A percentile compares a stretch with the other conserved stretches of the same genome.
phyloP scores from a whole-genome alignment of 306 rosid genomes.

The Sicyos baderoa region DNA sequence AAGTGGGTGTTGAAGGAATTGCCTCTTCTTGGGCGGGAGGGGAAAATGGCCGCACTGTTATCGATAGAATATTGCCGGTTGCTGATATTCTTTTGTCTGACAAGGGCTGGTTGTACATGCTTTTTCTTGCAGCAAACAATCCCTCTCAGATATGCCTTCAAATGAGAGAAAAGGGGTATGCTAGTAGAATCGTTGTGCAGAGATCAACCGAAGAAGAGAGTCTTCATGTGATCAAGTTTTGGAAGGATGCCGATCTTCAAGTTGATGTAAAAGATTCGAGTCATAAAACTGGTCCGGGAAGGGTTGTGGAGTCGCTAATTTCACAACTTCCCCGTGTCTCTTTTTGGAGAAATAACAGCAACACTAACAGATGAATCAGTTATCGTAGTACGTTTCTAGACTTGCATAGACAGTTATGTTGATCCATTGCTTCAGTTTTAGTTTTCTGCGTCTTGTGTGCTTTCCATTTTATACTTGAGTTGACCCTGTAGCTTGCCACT shows the following conservation, averaged over 20 bases:
- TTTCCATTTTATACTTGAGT: background rate
- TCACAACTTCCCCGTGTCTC: constrained; percentile 18
- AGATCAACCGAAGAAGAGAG: constrained; percentile 88
- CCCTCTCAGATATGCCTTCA: constrained; percentile 67
- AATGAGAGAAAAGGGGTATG: constrained; percentile 79
- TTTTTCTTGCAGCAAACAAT: constrained; percentile 62
- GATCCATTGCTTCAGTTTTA: too few species aligned
- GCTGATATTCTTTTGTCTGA: constrained; percentile 68
- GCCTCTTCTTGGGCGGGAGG: constrained; percentile 94
- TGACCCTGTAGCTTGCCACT: background rate
- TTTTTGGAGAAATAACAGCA: too few species aligned
- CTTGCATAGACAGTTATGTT: too few species aligned
- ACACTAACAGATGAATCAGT: too few species aligned
- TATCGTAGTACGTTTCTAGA: too few species aligned
- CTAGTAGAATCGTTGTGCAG: constrained; percentile 67
- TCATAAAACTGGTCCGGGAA: constrained; percentile 25
- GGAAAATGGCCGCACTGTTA: constrained; percentile 75
- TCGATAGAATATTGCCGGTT: constrained; percentile 65
- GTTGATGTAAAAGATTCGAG: constrained; percentile 25
- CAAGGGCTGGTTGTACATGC: constrained; percentile 88
- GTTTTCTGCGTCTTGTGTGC: background rate
- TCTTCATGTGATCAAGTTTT: constrained; percentile 84
- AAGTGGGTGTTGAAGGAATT: constrained; percentile 75
- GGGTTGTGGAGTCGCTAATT: constrained; percentile 20
- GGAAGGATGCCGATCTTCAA: constrained; percentile 47